phyloP scores from a whole-genome alignment of 495 filamentous ascomycete genomes.

The Penicillium herquei region DNA sequence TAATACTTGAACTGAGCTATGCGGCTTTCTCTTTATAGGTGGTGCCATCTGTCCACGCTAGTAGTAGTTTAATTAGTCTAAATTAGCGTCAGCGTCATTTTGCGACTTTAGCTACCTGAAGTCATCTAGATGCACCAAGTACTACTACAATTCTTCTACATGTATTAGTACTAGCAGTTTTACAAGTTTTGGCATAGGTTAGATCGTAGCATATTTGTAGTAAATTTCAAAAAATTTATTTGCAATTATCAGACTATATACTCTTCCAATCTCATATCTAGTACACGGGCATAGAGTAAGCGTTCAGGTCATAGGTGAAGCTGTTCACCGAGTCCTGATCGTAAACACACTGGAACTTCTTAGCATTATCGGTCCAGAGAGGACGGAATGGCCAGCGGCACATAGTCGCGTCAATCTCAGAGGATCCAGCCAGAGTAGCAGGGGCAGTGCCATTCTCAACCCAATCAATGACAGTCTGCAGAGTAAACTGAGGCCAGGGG shows the following conservation, averaged over 20 bases:
- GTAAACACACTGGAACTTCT: conserved; percentile 35
- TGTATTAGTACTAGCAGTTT: no score
- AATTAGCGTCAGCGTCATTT: no score
- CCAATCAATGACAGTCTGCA: conserved; percentile 48
- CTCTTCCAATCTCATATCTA: conserved; percentile 4
- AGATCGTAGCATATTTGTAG: no score
- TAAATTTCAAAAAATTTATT: no score
- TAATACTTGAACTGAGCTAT: background rate
- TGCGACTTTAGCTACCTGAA: no score
- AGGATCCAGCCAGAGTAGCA: conserved; percentile 17
- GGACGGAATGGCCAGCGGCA: conserved; percentile 48
- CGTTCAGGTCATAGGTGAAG: conserved; percentile 34
- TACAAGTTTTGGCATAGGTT: no score
- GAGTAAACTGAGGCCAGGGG: conserved; percentile 43
- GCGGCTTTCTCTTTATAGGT: background rate
- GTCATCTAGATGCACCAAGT: no score
- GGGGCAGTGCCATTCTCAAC: conserved; percentile 48
- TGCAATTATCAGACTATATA: background rate
- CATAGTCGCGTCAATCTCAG: conserved; percentile 27
- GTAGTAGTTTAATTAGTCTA: no score
- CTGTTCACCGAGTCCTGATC: conserved; percentile 37
- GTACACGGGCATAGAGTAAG: conserved; percentile 23
- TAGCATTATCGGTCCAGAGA: conserved; percentile 30
- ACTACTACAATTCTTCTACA: no score
- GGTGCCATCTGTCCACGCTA: no score